These are phyloP conservation scores for Xylaria polymorpha DNA, from an alignment of 2,329 filamentous ascomycete species.

Conservation along the genomic window DNA sequence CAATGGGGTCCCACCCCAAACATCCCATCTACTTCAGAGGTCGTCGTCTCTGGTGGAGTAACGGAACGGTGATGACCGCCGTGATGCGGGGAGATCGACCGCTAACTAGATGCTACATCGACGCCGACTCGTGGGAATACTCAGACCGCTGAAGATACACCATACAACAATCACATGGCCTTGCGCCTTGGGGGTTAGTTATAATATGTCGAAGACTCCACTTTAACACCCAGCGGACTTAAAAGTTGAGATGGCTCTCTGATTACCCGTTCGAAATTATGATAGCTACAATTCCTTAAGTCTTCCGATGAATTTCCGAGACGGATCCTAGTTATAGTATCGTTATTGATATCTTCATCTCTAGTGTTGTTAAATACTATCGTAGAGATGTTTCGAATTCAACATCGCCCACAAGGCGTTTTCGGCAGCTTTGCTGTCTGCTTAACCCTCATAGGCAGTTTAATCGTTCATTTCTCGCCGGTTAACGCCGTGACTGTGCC, in stretches of 20 bases:
- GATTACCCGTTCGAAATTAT: not conserved
- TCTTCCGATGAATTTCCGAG: not conserved
- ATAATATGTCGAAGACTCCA: not conserved
- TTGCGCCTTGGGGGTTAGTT: not conserved
- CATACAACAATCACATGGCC: not conserved
- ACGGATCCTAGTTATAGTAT: not conserved
- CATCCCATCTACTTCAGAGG: constrained; percentile 1
- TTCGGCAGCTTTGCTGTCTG: constrained; percentile 17
- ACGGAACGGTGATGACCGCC: constrained; percentile 12
- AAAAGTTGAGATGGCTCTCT: not conserved
- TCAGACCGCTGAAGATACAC: constrained; percentile 2
- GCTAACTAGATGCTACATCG: not conserved
- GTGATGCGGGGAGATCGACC: constrained; percentile 27
- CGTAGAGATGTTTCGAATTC: constrained; percentile 17
- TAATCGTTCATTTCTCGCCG: constrained; percentile 15
- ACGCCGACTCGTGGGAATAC: constrained; percentile 33
- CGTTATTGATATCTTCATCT: not conserved
- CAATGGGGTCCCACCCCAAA: constrained; percentile 10
- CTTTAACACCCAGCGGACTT: not conserved
- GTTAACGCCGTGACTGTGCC: constrained; percentile 44
- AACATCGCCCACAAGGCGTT: not conserved
- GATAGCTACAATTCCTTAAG: not conserved
- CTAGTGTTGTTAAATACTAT: not conserved
- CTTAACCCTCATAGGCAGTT: constrained; percentile 24
- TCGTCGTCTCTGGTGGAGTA: constrained; percentile 17